phyloP scores from a whole-genome alignment of 1,284 basidiomycete genomes.

The Ustilago bromivora region DNA sequence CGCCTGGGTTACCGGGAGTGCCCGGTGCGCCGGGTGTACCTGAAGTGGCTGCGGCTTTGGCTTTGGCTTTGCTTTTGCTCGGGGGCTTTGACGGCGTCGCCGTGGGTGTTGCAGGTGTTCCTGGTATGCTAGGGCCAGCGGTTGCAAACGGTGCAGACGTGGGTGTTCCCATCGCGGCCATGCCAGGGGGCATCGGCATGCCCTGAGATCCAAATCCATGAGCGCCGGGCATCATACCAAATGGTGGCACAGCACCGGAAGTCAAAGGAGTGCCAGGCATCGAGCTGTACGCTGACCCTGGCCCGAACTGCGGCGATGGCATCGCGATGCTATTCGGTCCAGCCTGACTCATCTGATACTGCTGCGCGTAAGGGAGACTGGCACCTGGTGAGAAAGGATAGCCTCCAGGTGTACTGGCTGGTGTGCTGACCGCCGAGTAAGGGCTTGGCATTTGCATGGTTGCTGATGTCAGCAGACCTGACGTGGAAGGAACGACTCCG shows the following conservation, averaged over 20 bases:
- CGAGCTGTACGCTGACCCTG: constrained; percentile 16
- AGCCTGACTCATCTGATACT: constrained; percentile 6
- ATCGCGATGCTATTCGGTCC: constrained; percentile 27
- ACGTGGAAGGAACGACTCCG: background rate
- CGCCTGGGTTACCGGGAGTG: constrained; percentile 32
- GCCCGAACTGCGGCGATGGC: constrained; percentile 18
- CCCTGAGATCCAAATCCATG: constrained; percentile 11
- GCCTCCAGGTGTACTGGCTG: constrained; percentile 25
- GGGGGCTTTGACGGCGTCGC: constrained; percentile 29
- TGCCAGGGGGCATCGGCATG: constrained; percentile 19
- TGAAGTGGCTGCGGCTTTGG: constrained; percentile 16
- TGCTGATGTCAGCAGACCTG: background rate
- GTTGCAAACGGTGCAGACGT: constrained; percentile 18
- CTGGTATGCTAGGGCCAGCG: constrained; percentile 15
- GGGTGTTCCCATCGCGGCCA: constrained; percentile 9
- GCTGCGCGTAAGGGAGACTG: constrained; percentile 12
- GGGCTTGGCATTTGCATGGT: constrained; percentile 20
- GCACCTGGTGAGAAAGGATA: constrained; percentile 32
- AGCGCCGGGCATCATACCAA: constrained; percentile 12
- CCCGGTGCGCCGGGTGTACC: constrained; percentile 25
- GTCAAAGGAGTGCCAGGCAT: constrained; percentile 20
- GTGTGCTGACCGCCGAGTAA: constrained; percentile 23
- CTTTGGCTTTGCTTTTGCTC: constrained; percentile 35
- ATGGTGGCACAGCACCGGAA: constrained; percentile 11
- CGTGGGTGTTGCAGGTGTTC: constrained; percentile 28